Evolutionary conservation across 768 basidiomycete species (phyloP).

Genomic region (Phanerochaete carnosa): DNA sequence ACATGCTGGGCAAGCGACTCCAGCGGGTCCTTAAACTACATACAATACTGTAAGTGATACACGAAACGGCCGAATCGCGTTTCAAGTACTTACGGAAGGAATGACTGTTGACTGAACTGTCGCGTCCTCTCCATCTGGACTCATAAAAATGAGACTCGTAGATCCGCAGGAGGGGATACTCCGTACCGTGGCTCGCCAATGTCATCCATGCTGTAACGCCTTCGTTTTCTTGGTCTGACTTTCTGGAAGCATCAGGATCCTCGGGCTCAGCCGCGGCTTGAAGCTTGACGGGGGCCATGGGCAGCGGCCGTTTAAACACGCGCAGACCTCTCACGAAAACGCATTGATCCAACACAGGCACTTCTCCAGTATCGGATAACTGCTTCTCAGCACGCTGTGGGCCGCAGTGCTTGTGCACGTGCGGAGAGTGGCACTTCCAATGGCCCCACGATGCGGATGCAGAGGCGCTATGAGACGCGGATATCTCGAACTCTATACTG

Average conservation of each 20-base stretch:
- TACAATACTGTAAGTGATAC: not conserved
- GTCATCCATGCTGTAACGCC: too few species aligned
- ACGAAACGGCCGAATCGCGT: not conserved
- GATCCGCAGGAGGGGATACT: too few species aligned
- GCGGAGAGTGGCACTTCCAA: not conserved
- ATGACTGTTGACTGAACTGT: too few species aligned
- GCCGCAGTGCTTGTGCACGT: conserved; percentile 4
- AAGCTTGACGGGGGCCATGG: not conserved
- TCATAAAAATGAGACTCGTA: too few species aligned
- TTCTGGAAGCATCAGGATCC: not conserved
- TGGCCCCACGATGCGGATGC: conserved; percentile 2
- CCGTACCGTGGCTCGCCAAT: too few species aligned
- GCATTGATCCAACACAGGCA: not conserved
- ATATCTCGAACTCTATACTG: not conserved
- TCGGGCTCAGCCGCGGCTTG: conserved; percentile 8
- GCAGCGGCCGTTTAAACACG: not conserved
- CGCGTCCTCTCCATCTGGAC: too few species aligned
- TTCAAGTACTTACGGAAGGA: too few species aligned
- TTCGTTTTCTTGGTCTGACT: too few species aligned
- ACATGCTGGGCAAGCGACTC: not conserved
- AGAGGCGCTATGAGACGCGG: not conserved
- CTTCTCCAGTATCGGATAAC: not conserved
- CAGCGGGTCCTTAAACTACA: not conserved
- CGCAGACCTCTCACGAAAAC: not conserved
- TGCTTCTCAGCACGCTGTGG: not conserved